Evolutionary conservation across 2,329 filamentous ascomycete species (phyloP), one percentile per base, ranked within the genome.

Genomic region (Aspergillus fructus): DNA sequence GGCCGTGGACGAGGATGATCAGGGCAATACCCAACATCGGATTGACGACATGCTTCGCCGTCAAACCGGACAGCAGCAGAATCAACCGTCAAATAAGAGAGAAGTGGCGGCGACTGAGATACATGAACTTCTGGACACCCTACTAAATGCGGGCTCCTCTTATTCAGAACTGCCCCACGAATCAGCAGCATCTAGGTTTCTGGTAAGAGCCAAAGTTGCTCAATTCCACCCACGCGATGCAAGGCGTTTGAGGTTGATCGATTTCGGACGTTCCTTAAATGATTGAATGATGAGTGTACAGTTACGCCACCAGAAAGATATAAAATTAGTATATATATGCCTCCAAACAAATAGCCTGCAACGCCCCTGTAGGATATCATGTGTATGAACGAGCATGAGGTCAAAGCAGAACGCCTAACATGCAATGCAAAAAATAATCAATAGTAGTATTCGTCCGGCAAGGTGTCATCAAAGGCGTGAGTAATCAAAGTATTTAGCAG

Each of bases 151-250:
- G 3, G 72, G 76, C 13, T 74, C 75, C 21, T 76, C 75, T 3
- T 84, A 84, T 62, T 75, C 81, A 46, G 71, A 77, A 24, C 65
- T 84, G 17, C 66, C 76, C 27, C 72, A 75, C 34, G 82, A 84
- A 55, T 81, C 80, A 39, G 82, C 81, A 13, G 78, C 79, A 15
- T 79, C 80, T 6, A 73, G 82, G 43, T 84, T 84, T 60, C 66
- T 84, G 34, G 78, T 84, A 15, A 74, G 79, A 63, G 79, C 80
- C 11, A 84, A 82, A 65, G 77, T 84, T 55, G 82, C 82, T 13
- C 81, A 83, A 59, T 83, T 82, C 49, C 79, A 84, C 66, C 80
- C 81, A 1, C 79, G 78, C 57, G 81, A 84, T 70, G 82, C 82
- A 15, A 72, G 73, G 58, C 78, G 77, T 59, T 62, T 84, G 59